These are phyloP conservation scores for Lachnellula cervina DNA, from an alignment of 2,329 filamentous ascomycete species.

Conservation along the genomic window DNA sequence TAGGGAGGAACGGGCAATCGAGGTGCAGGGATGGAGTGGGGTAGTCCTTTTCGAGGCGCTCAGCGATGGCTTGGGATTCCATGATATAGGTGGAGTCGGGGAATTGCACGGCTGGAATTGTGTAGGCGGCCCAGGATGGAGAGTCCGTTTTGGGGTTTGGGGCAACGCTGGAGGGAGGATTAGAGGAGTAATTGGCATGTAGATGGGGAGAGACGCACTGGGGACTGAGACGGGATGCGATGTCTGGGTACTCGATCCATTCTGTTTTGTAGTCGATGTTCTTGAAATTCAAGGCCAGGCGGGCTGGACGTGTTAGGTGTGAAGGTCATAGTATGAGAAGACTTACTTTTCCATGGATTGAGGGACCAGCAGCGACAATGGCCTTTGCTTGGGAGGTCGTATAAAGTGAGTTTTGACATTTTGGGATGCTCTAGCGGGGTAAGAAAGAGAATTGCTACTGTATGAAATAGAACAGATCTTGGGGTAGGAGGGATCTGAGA, in stretches of 20 bases:
- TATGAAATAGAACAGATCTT: too few relatives aligned
- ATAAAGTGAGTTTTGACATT: constrained; percentile 44
- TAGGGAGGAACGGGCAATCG: constrained; percentile 45
- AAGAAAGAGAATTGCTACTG: too few relatives aligned
- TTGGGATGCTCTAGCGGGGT: neutral
- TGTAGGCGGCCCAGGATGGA: constrained; percentile 36
- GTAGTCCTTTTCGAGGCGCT: constrained; percentile 52
- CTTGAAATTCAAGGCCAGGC: constrained; percentile 64
- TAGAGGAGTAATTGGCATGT: neutral
- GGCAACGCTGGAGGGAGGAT: constrained; percentile 31
- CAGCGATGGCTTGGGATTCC: constrained; percentile 59
- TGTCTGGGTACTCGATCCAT: constrained; percentile 66
- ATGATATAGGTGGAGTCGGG: constrained; percentile 55
- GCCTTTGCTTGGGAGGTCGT: constrained; percentile 56
- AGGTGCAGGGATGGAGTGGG: constrained; percentile 55
- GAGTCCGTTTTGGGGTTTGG: constrained; percentile 38
- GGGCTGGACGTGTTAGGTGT: constrained; percentile 40
- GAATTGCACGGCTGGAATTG: constrained; percentile 51
- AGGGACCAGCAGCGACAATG: constrained; percentile 53
- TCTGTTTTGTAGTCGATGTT: constrained; percentile 60
- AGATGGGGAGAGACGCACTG: constrained; percentile 40
- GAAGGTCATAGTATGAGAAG: neutral
- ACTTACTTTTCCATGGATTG: constrained; percentile 67
- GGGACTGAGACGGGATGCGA: constrained; percentile 50
- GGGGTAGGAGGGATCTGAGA: too few relatives aligned